Conservation (phyloP, 2,329 filamentous ascomycete genomes). For the Sclerotinia spermophila region DNA sequence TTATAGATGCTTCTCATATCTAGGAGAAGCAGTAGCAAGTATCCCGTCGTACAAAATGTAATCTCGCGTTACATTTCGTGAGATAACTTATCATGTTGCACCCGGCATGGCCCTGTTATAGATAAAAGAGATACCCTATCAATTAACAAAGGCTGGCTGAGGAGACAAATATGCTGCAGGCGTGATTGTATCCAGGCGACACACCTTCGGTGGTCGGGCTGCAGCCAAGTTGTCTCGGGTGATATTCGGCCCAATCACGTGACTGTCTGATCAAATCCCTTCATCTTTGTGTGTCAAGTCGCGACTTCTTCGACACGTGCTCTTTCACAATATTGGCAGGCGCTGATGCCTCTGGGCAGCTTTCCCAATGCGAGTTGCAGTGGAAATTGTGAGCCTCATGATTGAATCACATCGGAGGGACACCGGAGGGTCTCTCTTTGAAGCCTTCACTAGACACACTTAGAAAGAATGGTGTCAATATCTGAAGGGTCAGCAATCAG, state of each 20-base stretch:
- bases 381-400: not conserved
- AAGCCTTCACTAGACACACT: not conserved
- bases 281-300: not conserved
- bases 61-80: not conserved
- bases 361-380: not conserved
- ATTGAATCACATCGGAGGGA: not conserved
- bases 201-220: not conserved
- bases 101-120: not conserved
- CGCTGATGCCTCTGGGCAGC: too few relatives aligned
- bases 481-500: not conserved
- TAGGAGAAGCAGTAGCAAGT: constrained; percentile 4
- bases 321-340: not conserved
- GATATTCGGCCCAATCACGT: not conserved
- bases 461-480: not conserved
- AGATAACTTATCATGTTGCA: constrained; percentile 2
- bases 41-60: not conserved
- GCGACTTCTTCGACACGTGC: not conserved
- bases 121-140: not conserved
- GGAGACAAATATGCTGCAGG: not conserved
- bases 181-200: not conserved
- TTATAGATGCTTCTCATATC: not conserved
- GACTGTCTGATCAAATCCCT: not conserved
- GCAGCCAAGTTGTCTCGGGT: not conserved
- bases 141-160: not conserved
- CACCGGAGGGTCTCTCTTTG: not conserved